These are phyloP conservation scores for Bruguiera parviflora DNA, from an alignment of 345 rosid genomes.

Conservation along the genomic window DNA sequence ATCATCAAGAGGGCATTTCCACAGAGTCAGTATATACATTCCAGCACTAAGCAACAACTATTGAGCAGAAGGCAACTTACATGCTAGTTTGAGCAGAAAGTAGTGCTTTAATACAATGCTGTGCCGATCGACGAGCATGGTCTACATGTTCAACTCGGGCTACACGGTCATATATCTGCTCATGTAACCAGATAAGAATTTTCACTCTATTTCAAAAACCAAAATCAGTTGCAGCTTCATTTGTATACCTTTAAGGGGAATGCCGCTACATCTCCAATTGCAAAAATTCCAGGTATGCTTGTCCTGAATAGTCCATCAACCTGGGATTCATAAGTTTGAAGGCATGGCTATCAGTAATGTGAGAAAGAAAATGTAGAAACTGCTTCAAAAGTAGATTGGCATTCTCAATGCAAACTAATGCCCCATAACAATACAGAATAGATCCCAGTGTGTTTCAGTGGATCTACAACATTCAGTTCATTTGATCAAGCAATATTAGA, in stretches of 20 bases:
- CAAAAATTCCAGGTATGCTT: slow-evolving; percentile 80
- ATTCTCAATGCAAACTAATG: background rate
- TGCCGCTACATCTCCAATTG: slow-evolving; percentile 97
- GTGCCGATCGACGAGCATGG: slow-evolving; percentile 90
- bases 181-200: slow-evolving; percentile 12
- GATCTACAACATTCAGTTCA: background rate
- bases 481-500: background rate
- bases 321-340: slow-evolving; percentile 35
- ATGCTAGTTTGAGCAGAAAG: slow-evolving; percentile 65
- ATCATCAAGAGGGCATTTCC: slow-evolving; percentile 16
- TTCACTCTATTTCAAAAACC: slow-evolving; percentile 6
- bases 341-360: background rate
- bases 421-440: background rate
- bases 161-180: slow-evolving; percentile 74
- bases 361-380: background rate
- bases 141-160: slow-evolving; percentile 96
- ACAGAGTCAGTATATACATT: slow-evolving; percentile 2
- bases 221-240: slow-evolving; percentile 15
- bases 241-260: slow-evolving; percentile 78
- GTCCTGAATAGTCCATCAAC: slow-evolving; percentile 86
- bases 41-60: background rate
- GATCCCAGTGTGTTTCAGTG: background rate
- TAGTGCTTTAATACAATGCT: slow-evolving; percentile 73
- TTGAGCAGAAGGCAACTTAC: slow-evolving; percentile 34
- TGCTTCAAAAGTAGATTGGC: background rate